phyloP scores from a whole-genome alignment of 352 stramenopile genomes.

The Aphanomyces cochlioides region DNA sequence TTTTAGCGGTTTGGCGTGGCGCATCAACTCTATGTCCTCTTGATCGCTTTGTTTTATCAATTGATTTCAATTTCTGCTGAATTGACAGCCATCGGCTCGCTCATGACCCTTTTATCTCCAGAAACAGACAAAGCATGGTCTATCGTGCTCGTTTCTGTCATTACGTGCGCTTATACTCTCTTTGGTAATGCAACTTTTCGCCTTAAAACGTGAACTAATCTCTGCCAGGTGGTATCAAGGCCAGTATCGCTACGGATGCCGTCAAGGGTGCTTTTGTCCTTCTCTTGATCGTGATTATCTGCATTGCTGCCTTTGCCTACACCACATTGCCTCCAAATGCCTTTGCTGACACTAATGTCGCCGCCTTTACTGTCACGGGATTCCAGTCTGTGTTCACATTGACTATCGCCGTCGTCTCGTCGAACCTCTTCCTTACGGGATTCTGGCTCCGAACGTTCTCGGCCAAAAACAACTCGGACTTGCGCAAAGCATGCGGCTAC shows the following conservation, averaged over 20 bases:
- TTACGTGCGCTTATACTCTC: constrained; percentile 71
- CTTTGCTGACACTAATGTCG: constrained; percentile 51
- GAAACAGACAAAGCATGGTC: constrained; percentile 50
- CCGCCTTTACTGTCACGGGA: constrained; percentile 53
- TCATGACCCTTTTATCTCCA: constrained; percentile 50
- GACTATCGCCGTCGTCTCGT: constrained; percentile 54
- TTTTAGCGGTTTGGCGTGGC: constrained; percentile 54
- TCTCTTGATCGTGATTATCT: constrained; percentile 51
- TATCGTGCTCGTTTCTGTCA: constrained; percentile 52
- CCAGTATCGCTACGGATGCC: constrained; percentile 69
- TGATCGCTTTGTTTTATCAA: constrained; percentile 76
- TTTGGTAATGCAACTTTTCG: constrained; percentile 37
- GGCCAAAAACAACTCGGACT: constrained; percentile 50
- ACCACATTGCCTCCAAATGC: constrained; percentile 51
- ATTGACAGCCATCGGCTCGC: constrained; percentile 54
- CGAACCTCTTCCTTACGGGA: constrained; percentile 75
- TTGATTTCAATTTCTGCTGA: constrained; percentile 76
- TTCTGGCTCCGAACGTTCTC: constrained; percentile 69
- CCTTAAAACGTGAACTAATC: neutral
- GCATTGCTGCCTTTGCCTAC: constrained; percentile 54
- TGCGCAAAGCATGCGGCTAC: constrained; percentile 45
- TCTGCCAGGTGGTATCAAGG: constrained; percentile 42
- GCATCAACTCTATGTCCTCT: constrained; percentile 63
- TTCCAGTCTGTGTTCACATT: constrained; percentile 75
- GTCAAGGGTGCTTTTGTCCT: constrained; percentile 68